Evolutionary conservation across 164 flowering plant genomes (phyloP), one percentile per base, ranked within the genome.

Genomic region (Kingdonia uniflora): DNA sequence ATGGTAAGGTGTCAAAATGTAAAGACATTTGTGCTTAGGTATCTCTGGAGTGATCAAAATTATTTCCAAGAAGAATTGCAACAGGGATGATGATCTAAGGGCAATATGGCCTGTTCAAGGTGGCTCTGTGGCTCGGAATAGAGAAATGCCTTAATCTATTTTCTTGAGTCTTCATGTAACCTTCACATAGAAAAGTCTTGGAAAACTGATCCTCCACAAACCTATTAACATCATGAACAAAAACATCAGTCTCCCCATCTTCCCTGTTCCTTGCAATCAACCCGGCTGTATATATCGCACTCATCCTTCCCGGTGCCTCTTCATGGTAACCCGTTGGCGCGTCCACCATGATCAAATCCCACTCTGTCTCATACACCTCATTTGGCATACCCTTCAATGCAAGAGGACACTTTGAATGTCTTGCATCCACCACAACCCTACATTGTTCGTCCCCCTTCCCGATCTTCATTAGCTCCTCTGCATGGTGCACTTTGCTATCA

Each of bases 291-390:
- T 79, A 88, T 1, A 88, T 82, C 0, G 91, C 95, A 0, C 69
- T 70, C 98, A 92, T 92, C 64, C 98, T 62, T 38, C 95, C 96
- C 8, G 96, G 98, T 0, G 98, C 98, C 20, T 79, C 94, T 11
- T 70, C 80, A 33, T 76, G 71, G 52, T 75, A 92, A 14, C 96
- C 98, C 0, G 88, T 88, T 0, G 96, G 98, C 0, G 95, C 98
- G 19, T 88, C 98, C 24, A 92, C 90, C 95, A 87, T 87, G 23
- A 91, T 85, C 68, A 91, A 19, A 43, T 91, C 98, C 98, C 98
- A 91, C 49, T 79, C 55, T 1, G 43, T 71, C 37, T 78, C 84
- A 23, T 84, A 84, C 14, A 85, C 64, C 54, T 76, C 87, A 24
- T 22, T 56, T 1, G 94, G 91, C 46, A 92, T 52, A 0, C 78